Base-by-base conservation (phyloP, 2,329 filamentous ascomycete species). In the Curvularia sp. region DNA sequence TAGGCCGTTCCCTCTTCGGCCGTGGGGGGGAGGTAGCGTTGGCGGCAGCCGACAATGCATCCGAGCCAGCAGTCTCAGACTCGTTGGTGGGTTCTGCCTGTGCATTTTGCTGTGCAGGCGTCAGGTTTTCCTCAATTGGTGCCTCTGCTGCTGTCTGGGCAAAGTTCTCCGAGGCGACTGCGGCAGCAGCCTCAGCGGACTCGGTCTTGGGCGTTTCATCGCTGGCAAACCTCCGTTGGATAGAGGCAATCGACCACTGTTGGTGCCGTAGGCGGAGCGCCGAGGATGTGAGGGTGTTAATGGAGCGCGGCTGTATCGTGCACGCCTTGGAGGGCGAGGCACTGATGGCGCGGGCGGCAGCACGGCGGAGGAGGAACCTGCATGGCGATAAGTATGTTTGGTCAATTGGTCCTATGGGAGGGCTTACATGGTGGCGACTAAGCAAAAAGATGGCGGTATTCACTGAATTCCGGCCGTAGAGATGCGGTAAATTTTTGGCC, bases 321-420 rank as follows among this genome's bases (percentile, higher is more conserved):
- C 79, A 71, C 46, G 80, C 78, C 60, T 76, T 68, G 33, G 82
- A 78, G 51, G 80, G 77, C 33, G 81, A 77, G 24, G 81, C 77
- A 39, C 81, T 77, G 57, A 86, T 68, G 49, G 85, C 81, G 70
- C 85, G 84, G 70, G 82, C 78, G 66, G 85, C 84, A 64, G 83
- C 79, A 69, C 84, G 85, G 61, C 86, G 85, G 66, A 89, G 78
- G 64, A 80, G 79, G 77, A 82, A 84, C 86, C 85, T 88, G 63
- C n/a, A 35, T n/a, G 43, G 13, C 13, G 15, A 49, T 67, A 26
- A 68, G 61, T 31, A 53, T 38, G 5, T 22, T 47, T 15, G 9
- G 15, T 13, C 22, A 20, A 33, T 33, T 39, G 15, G 15, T 15
- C 26, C 8, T 2, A 10, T 33, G 22, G 20, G 9, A 26, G 12